These are phyloP conservation scores for Diaporthe amygdali DNA, from an alignment of 2,329 filamentous ascomycete species.

Conservation along the genomic window DNA sequence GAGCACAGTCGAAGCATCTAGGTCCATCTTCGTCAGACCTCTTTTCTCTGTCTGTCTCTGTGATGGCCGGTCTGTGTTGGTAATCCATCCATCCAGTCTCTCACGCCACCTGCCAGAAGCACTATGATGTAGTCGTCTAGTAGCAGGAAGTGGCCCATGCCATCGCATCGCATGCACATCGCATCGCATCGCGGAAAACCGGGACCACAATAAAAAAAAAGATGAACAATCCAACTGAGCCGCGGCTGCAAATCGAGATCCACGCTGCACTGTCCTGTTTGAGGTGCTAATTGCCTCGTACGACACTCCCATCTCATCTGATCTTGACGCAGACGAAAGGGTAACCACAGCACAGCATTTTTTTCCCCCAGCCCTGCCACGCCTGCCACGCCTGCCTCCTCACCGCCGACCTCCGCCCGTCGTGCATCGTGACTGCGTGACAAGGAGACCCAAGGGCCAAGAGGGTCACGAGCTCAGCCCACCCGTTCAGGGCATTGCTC, in stretches of 20 bases:
- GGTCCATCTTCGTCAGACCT: neutral
- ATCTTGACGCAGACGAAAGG: neutral
- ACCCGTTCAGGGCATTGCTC: neutral
- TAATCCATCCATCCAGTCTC: neutral
- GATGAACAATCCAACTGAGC: neutral
- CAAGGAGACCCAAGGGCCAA: neutral
- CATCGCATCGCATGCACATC: neutral
- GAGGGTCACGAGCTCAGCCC: conserved; percentile 1
- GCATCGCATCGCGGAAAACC: conserved; percentile 1
- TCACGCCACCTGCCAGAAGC: neutral
- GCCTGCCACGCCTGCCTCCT: neutral
- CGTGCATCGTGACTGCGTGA: neutral
- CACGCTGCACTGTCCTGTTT: conserved; percentile 11
- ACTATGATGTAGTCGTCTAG: neutral
- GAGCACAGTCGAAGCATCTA: neutral
- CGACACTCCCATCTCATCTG: conserved; percentile 5
- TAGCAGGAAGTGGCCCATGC: neutral
- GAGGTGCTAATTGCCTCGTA: conserved; percentile 6
- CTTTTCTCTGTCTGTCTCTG: neutral
- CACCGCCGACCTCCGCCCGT: conserved; percentile 10
- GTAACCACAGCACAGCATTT: neutral
- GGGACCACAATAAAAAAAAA: neutral
- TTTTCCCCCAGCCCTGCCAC: neutral
- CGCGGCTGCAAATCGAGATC: neutral
- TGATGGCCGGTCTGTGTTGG: neutral